These are phyloP conservation scores for Tolypocladium endophyticum DNA, from an alignment of 2,329 filamentous ascomycete species.

Conservation along the genomic window DNA sequence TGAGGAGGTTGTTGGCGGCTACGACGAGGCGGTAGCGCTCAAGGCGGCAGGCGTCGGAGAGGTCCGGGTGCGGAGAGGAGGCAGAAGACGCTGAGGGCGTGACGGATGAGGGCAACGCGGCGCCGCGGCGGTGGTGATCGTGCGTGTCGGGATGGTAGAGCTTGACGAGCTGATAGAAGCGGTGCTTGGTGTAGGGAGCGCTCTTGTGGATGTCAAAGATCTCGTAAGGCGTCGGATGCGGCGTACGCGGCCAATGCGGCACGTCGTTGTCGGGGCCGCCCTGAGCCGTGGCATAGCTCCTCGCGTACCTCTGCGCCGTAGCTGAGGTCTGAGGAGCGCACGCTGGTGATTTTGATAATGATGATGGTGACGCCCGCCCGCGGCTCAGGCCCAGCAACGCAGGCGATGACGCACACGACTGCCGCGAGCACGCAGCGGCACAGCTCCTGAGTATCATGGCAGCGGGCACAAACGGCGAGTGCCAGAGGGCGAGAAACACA, in stretches of 20 bases:
- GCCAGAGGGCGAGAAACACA: background rate
- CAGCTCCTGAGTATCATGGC: background rate
- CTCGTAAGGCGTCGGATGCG: slow-evolving; percentile 74
- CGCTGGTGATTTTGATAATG: background rate
- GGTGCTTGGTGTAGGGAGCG: slow-evolving; percentile 68
- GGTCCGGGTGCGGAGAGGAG: background rate
- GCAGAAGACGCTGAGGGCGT: too few relatives aligned
- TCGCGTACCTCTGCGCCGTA: background rate
- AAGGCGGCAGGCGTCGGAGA: slow-evolving; percentile 52
- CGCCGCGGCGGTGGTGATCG: slow-evolving; percentile 1
- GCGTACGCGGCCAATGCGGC: slow-evolving; percentile 33
- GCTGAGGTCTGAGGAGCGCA: background rate
- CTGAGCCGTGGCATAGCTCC: slow-evolving; percentile 1
- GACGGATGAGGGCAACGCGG: background rate
- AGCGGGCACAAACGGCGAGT: background rate
- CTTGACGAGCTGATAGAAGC: slow-evolving; percentile 88
- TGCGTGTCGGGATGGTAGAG: slow-evolving; percentile 83
- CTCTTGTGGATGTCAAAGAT: slow-evolving; percentile 55
- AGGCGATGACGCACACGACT: background rate
- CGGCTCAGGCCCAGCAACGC: background rate
- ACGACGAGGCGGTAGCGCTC: slow-evolving; percentile 87
- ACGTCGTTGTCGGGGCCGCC: background rate
- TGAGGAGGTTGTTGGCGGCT: slow-evolving; percentile 79
- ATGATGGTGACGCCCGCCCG: background rate
- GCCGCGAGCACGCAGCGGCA: background rate